phyloP scores from a whole-genome alignment of 2,329 filamentous ascomycete species.

The Dactylella cylindrospora region DNA sequence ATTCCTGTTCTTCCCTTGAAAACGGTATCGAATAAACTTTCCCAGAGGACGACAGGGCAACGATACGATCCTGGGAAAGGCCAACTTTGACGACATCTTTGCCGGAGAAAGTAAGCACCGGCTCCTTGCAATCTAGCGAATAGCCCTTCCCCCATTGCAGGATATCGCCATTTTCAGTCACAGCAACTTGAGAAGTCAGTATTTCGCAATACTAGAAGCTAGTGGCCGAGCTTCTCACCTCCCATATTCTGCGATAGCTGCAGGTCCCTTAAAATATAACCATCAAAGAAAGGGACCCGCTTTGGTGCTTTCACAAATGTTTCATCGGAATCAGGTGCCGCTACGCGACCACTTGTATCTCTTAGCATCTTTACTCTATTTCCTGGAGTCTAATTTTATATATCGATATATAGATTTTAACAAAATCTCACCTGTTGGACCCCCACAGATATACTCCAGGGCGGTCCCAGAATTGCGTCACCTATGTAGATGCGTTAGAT shows the following conservation, averaged over 20 bases:
- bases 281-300: constrained; percentile 79
- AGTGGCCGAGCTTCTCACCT: constrained; percentile 51
- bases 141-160: constrained; percentile 88
- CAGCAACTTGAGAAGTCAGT: constrained; percentile 59
- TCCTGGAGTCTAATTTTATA: not conserved
- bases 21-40: constrained; percentile 82
- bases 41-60: constrained; percentile 74
- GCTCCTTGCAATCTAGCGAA: constrained; percentile 64
- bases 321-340: constrained; percentile 78
- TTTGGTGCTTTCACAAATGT: constrained; percentile 75
- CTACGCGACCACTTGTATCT: constrained; percentile 66
- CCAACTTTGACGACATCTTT: constrained; percentile 76
- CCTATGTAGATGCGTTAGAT: constrained; percentile 17
- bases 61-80: constrained; percentile 78
- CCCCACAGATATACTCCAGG: constrained; percentile 95
- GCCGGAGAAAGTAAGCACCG: constrained; percentile 72
- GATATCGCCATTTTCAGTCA: constrained; percentile 83
- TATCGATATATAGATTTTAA: not conserved
- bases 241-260: constrained; percentile 82
- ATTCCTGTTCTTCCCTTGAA: constrained; percentile 68
- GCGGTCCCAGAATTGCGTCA: constrained; percentile 59
- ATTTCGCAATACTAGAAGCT: not conserved
- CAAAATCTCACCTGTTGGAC: constrained; percentile 62
- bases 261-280: constrained; percentile 78
- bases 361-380: constrained; percentile 9